Percentiles rank a stretch among this genome's conserved stretches.
phyloP scores from a whole-genome alignment of 192 early-diverging fungal species.

The Coemansia guatemalensis region DNA sequence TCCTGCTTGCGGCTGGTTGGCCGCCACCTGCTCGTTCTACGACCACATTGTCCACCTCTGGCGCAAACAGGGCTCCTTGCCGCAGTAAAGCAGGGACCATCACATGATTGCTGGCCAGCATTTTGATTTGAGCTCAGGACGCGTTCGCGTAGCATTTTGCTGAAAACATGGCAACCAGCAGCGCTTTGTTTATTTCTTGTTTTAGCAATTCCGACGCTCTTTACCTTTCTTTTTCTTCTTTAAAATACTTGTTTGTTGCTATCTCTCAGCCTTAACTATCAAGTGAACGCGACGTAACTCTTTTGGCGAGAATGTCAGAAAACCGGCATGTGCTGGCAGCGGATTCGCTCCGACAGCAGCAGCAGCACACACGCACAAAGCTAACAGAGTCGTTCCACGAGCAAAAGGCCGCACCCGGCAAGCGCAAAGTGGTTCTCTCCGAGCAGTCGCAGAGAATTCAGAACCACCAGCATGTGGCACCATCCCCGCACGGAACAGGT shows the following conservation, averaged over 20 bases:
- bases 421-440: conserved; percentile 32
- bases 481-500: background rate
- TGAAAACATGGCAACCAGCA: background rate
- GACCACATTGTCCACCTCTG: conserved; percentile 75
- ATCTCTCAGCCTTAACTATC: no score
- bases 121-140: background rate
- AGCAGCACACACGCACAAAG: conserved; percentile 26
- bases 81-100: background rate
- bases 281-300: background rate
- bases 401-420: conserved; percentile 34
- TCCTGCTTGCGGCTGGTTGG: conserved; percentile 29
- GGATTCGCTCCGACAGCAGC: conserved; percentile 2
- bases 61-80: conserved; percentile 19
- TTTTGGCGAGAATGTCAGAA: conserved; percentile 26
- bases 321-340: conserved; percentile 22
- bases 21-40: conserved; percentile 79
- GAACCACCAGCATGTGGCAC: conserved; percentile 22
- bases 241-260: background rate
- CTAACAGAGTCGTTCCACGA: conserved; percentile 31
- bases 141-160: conserved; percentile 12
- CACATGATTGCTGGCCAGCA: background rate
- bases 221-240: conserved; percentile 1
- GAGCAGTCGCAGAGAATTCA: conserved; percentile 30
- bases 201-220: background rate
- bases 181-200: conserved; percentile 10